These are phyloP conservation scores for Calocera cornea DNA, from an alignment of 768 basidiomycete species.

Conservation along the genomic window DNA sequence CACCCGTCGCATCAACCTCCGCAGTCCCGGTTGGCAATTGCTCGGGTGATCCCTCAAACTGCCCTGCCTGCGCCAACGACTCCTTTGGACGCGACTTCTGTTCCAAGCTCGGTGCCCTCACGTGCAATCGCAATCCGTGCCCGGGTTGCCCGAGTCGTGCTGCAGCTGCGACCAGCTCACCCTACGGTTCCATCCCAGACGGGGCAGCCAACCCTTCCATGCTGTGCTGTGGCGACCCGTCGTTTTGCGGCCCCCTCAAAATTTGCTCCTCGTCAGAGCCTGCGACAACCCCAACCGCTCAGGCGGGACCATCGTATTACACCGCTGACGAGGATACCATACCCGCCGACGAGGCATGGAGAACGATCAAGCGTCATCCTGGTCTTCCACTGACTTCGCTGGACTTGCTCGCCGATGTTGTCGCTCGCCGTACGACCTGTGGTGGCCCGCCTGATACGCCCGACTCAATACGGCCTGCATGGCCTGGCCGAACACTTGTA, in stretches of 20 bases:
- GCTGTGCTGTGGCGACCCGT: conserved; percentile 15
- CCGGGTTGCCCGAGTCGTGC: conserved; percentile 40
- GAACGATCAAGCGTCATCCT: conserved; percentile 72
- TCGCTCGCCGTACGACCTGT: conserved; percentile 68
- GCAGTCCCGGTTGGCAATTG: conserved; percentile 29
- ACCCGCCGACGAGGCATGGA: conserved; percentile 73
- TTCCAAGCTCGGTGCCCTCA: conserved; percentile 49
- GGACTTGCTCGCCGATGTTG: conserved; percentile 73
- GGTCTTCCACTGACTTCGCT: conserved; percentile 78
- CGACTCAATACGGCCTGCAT: neutral
- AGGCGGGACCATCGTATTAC: conserved; percentile 11
- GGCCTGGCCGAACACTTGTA: neutral
- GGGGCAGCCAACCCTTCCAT: neutral
- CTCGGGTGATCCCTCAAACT: conserved; percentile 78
- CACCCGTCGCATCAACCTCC: neutral
- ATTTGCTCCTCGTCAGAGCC: conserved; percentile 10
- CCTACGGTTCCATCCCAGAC: conserved; percentile 12
- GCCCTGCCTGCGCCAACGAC: conserved; percentile 72
- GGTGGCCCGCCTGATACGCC: conserved; percentile 32
- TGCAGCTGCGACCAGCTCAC: conserved; percentile 16
- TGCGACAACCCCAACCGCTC: conserved; percentile 15
- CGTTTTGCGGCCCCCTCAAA: conserved; percentile 12
- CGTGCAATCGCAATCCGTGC: conserved; percentile 29
- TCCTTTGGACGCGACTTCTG: conserved; percentile 82
- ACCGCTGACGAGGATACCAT: conserved; percentile 36